Evolutionary conservation across 2,329 filamentous ascomycete species (phyloP).

Genomic region (Nemania serpens): DNA sequence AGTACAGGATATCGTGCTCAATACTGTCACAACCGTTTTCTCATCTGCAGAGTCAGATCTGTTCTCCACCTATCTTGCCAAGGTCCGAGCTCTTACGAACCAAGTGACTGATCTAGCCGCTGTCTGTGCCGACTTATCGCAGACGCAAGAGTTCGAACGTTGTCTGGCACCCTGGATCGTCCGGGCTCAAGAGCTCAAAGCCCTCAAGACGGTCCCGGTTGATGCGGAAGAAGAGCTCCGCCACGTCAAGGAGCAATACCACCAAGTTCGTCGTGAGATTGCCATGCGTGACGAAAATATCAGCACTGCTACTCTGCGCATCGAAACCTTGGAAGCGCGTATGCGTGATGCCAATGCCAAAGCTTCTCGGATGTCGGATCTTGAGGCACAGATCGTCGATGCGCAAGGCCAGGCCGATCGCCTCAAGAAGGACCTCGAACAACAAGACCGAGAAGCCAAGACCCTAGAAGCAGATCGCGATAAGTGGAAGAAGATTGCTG

Average conservation of each 20-base stretch:
- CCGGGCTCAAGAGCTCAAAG: constrained; percentile 78
- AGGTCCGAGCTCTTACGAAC: constrained; percentile 66
- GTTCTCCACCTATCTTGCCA: constrained; percentile 69
- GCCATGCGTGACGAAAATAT: constrained; percentile 79
- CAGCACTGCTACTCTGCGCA: constrained; percentile 87
- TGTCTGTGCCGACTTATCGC: constrained; percentile 70
- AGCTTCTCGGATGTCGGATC: constrained; percentile 67
- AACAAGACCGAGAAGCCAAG: constrained; percentile 69
- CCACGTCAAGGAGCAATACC: constrained; percentile 77
- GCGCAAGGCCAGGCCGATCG: constrained; percentile 55
- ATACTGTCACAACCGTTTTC: constrained; percentile 57
- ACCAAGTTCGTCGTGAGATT: constrained; percentile 73
- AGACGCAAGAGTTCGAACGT: constrained; percentile 79
- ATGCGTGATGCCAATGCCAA: constrained; percentile 85
- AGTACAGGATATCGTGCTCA: constrained; percentile 65
- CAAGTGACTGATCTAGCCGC: constrained; percentile 73
- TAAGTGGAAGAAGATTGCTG: constrained; percentile 73
- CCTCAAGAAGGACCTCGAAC: constrained; percentile 67
- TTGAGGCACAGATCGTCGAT: constrained; percentile 64
- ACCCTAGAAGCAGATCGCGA: constrained; percentile 68
- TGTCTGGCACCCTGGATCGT: constrained; percentile 80
- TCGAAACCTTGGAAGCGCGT: constrained; percentile 86
- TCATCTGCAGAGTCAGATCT: constrained; percentile 67
- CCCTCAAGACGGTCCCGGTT: constrained; percentile 77
- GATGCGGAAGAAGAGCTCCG: constrained; percentile 86